These are phyloP conservation scores for Monosporascus sp. DNA, from an alignment of 2,329 filamentous ascomycete genomes.

Conservation along the genomic window DNA sequence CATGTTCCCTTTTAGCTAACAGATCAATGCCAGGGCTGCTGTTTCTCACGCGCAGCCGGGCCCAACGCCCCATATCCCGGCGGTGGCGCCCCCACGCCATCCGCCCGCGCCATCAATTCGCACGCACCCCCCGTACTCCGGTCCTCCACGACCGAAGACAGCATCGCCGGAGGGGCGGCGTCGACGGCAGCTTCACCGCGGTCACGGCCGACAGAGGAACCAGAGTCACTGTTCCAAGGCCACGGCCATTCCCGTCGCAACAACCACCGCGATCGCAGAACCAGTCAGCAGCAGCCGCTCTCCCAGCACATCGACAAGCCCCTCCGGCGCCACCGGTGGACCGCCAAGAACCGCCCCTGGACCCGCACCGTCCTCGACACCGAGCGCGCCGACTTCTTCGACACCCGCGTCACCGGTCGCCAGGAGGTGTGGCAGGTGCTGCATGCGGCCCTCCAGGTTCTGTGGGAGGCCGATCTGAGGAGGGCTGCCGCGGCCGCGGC, in stretches of 20 bases:
- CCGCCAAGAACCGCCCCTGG: slow-evolving; percentile 59
- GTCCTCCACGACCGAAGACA: slow-evolving; percentile 25
- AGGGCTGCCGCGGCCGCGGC: slow-evolving; percentile 6
- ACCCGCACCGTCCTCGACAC: slow-evolving; percentile 62
- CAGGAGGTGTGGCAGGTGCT: slow-evolving; percentile 78
- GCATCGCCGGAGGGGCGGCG: slow-evolving; percentile 10
- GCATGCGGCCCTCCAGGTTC: slow-evolving; percentile 58
- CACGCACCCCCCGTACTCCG: slow-evolving; percentile 22
- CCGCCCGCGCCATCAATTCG: slow-evolving; percentile 49
- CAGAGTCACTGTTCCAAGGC: slow-evolving; percentile 7
- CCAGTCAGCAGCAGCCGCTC: slow-evolving; percentile 37
- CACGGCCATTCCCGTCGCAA: slow-evolving; percentile 11
- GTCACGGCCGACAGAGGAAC: background rate
- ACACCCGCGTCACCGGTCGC: slow-evolving; percentile 76
- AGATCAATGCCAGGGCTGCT: slow-evolving; percentile 45
- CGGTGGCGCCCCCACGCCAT: slow-evolving; percentile 40
- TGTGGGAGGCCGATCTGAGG: slow-evolving; percentile 51
- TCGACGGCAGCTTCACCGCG: background rate
- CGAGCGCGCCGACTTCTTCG: slow-evolving; percentile 81
- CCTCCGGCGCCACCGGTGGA: slow-evolving; percentile 61
- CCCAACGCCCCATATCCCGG: slow-evolving; percentile 51
- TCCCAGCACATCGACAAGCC: slow-evolving; percentile 67
- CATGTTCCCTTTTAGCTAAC: too few relatives aligned
- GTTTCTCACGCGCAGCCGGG: slow-evolving; percentile 47
- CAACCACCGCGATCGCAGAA: slow-evolving; percentile 10